A percentile compares a stretch with the other conserved stretches of the same genome.
Evolutionary conservation across 2,329 filamentous ascomycete genomes (phyloP).

Genomic region (Neofusicoccum laricinum): DNA sequence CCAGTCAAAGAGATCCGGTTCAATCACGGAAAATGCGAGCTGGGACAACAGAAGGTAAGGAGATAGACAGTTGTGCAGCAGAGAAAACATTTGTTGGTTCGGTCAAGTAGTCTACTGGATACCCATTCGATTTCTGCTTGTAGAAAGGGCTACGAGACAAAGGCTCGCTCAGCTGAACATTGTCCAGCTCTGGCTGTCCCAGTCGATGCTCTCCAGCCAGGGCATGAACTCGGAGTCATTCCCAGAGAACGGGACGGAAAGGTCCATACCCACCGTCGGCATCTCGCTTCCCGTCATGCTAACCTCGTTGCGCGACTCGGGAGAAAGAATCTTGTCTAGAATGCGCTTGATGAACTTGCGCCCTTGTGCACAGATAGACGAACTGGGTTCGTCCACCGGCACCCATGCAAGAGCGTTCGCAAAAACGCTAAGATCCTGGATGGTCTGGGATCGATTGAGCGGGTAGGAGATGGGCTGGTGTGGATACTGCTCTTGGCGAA

Average conservation of each 20-base stretch:
- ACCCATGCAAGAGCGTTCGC: constrained; percentile 35
- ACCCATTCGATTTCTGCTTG: background rate
- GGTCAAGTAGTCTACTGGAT: too few relatives aligned
- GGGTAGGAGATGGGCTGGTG: constrained; percentile 20
- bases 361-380: constrained; percentile 41
- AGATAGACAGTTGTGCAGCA: background rate
- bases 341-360: constrained; percentile 40
- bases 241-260: constrained; percentile 32
- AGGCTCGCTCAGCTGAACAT: constrained; percentile 1
- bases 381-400: constrained; percentile 39
- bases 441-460: constrained; percentile 43
- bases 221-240: constrained; percentile 44
- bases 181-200: constrained; percentile 35
- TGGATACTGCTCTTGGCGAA: constrained; percentile 36
- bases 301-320: constrained; percentile 14
- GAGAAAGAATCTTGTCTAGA: constrained; percentile 42
- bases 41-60: background rate
- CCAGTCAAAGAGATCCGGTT: background rate
- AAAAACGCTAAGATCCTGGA: constrained; percentile 45
- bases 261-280: constrained; percentile 28
- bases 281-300: background rate
- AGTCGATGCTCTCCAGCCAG: constrained; percentile 45
- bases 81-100: background rate
- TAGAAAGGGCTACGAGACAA: background rate
- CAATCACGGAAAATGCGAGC: background rate